Base-by-base conservation (phyloP, 345 rosid genomes). In the Euphorbia tirucalli region DNA sequence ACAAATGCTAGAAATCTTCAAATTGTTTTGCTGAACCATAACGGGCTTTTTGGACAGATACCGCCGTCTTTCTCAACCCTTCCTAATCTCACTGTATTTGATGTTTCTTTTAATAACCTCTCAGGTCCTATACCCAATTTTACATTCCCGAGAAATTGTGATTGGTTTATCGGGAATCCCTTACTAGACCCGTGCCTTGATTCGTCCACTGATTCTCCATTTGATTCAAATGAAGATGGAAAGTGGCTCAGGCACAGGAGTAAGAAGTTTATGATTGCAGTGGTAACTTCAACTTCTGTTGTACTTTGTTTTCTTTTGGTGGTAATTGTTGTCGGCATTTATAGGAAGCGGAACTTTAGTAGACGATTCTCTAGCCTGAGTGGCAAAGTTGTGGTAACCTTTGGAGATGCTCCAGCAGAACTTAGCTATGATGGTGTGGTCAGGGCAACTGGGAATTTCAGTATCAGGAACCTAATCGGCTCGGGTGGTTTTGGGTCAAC, bases 401-500 rank as follows among this genome's bases (percentile, higher is more conserved):
- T 88, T 74, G 82, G 83, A 18, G 87, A 83, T 75, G 83, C 87
- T 73, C 88, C 89, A 4, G 63, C 72, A 52, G 89, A 82, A 66
- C 63, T 88, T 78, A 82, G 68, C 72, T 88, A 88, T 32, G 89
- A 80, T 10, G 81, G 74, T 75, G 89, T 88, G 19, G 85, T 81
- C 66, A 75, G 84, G 73, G 88, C 90, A 24, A 82, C 93, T 0
- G 86, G 83, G 19, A 81, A 85, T 64, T 88, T 88, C 79, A 85
- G 87, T 71, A 43, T 82, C 1, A 71, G 84, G 67, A 82, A 86
- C 72, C 83, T 88, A 50, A 88, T 88, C 8, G 93, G 93, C 50
- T 77, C 83, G 0, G 93, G 93, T 66, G 93, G 90, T 28, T 88
- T 88, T 32, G 93, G 93, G 54, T 86, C 90, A 62, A 88, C 93